Conservation (phyloP, 495 filamentous ascomycete genomes). For the Amniculicola lignicola region DNA sequence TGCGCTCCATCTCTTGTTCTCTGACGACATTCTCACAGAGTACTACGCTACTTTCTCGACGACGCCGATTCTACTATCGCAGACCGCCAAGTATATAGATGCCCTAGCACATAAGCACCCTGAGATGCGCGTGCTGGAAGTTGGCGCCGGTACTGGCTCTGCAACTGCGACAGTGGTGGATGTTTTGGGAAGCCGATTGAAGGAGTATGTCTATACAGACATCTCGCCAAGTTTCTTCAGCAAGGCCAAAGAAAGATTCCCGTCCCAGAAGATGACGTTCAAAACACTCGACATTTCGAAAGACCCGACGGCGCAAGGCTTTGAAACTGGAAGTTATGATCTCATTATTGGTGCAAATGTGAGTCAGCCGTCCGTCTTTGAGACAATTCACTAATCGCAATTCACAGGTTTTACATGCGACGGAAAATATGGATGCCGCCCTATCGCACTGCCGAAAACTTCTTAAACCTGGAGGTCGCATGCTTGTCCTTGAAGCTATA, state of each 20-base stretch:
- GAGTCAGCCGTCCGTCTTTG: no score
- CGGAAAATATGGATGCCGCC: constrained; percentile 2
- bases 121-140: neutral
- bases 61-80: neutral
- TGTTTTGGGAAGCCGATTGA: neutral
- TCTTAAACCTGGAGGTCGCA: constrained; percentile 22
- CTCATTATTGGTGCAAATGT: constrained; percentile 28
- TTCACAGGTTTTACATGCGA: constrained; percentile 23
- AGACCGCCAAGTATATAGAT: neutral
- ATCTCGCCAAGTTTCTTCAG: constrained; percentile 2
- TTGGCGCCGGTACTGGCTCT: constrained; percentile 5
- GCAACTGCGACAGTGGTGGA: neutral
- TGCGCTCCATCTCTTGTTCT: neutral
- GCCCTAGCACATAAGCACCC: constrained; percentile 3
- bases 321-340: constrained; percentile 20
- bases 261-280: neutral
- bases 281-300: neutral
- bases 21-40: neutral
- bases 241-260: neutral
- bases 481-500: constrained; percentile 21
- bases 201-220: constrained; percentile 12
- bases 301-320: constrained; percentile 16
- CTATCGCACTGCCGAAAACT: constrained; percentile 14
- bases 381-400: no score
- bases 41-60: neutral